These are phyloP conservation scores for Tolypocladium tundrense DNA, from an alignment of 2,329 filamentous ascomycete species.

Conservation along the genomic window DNA sequence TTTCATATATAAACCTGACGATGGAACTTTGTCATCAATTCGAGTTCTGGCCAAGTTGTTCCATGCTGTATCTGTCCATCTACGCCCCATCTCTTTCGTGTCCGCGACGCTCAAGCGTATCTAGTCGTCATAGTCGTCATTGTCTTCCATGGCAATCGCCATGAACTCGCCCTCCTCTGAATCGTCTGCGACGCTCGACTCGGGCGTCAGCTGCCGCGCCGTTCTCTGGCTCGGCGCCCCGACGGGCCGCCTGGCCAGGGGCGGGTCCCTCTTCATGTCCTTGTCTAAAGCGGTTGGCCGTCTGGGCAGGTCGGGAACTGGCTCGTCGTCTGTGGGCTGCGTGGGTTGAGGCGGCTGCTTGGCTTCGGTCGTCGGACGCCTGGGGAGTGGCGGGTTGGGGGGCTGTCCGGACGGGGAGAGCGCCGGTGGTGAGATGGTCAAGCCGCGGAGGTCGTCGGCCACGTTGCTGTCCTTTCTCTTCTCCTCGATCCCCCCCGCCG, in stretches of 20 bases:
- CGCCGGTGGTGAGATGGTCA: conserved; percentile 17
- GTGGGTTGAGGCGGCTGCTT: not conserved
- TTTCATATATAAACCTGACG: conserved; percentile 5
- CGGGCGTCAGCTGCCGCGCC: conserved; percentile 13
- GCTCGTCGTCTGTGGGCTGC: not conserved
- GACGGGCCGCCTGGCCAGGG: not conserved
- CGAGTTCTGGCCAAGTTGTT: not conserved
- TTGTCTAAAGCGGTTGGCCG: not conserved
- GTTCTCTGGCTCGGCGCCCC: not conserved
- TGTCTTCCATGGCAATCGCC: conserved; percentile 1
- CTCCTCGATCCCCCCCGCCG: not conserved
- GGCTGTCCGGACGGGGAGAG: conserved; percentile 2
- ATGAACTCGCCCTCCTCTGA: conserved; percentile 17
- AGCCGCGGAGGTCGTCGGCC: conserved; percentile 15
- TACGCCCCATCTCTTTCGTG: not conserved
- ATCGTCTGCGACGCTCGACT: conserved; percentile 18
- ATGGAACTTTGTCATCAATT: not conserved
- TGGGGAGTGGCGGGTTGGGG: conserved; percentile 8
- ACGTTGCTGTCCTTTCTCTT: conserved; percentile 3
- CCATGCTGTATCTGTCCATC: not conserved
- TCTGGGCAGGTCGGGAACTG: not conserved
- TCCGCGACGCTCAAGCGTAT: not conserved
- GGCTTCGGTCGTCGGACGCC: conserved; percentile 6
- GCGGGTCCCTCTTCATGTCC: not conserved
- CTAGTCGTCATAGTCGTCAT: conserved; percentile 20